Conservation (phyloP, 108 stramenopile genomes). For the Licmophora abbreviata region DNA sequence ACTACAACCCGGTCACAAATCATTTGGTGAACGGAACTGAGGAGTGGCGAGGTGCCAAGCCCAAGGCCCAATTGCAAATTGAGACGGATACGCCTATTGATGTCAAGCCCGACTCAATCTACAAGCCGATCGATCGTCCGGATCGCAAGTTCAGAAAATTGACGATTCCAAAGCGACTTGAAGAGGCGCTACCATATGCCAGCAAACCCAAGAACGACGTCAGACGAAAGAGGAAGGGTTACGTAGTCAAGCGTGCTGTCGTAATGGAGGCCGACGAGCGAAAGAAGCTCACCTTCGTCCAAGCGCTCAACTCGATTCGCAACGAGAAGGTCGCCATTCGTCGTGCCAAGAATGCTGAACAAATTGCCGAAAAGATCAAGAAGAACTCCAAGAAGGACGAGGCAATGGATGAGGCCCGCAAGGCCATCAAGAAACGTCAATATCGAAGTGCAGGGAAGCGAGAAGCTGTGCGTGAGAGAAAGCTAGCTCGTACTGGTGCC, state of each 20-base stretch:
- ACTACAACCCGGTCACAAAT: slow-evolving; percentile 95
- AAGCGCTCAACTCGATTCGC: slow-evolving; percentile 77
- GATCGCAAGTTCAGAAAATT: slow-evolving; percentile 78
- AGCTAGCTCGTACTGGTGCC: no score
- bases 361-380: slow-evolving; percentile 39
- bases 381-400: slow-evolving; percentile 62
- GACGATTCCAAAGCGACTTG: slow-evolving; percentile 80
- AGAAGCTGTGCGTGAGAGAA: slow-evolving; percentile 56
- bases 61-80: slow-evolving; percentile 85
- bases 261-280: slow-evolving; percentile 74
- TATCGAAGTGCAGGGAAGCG: slow-evolving; percentile 73
- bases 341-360: slow-evolving; percentile 58
- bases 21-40: slow-evolving; percentile 54
- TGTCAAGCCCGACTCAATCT: slow-evolving; percentile 93
- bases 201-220: slow-evolving; percentile 88
- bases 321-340: slow-evolving; percentile 76
- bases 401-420: slow-evolving; percentile 43
- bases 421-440: slow-evolving; percentile 70
- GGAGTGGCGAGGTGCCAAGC: slow-evolving; percentile 87
- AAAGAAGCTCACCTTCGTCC: slow-evolving; percentile 73
- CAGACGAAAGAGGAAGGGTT: slow-evolving; percentile 62
- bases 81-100: slow-evolving; percentile 87
- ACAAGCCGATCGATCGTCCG: slow-evolving; percentile 92
- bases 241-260: slow-evolving; percentile 75
- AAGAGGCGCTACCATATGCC: slow-evolving; percentile 88